Conservation (phyloP, 768 basidiomycete genomes). For the Kwoniella shandongensis region DNA sequence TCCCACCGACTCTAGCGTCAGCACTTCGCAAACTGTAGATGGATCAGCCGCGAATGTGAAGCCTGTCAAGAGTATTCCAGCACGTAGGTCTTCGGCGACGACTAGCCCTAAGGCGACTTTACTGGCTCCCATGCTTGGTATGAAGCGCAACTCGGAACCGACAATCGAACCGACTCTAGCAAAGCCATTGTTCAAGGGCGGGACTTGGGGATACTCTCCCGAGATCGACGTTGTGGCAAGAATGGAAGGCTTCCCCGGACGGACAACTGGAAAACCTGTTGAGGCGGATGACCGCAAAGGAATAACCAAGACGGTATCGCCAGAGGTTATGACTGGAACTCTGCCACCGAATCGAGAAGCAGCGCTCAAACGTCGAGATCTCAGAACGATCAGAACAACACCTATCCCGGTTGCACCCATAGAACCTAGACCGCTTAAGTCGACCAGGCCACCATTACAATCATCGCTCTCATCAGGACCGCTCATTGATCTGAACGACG, state of each 20-base stretch:
- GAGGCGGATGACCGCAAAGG: neutral
- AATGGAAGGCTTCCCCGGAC: neutral
- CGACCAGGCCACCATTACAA: neutral
- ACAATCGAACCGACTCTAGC: neutral
- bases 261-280: neutral
- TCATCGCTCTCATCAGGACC: slow-evolving; percentile 18
- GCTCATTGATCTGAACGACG: slow-evolving; percentile 26
- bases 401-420: neutral
- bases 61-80: neutral
- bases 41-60: no score
- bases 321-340: neutral
- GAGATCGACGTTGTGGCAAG: neutral
- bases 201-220: neutral
- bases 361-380: slow-evolving; percentile 36
- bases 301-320: no score
- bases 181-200: slow-evolving; percentile 1
- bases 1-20: no score
- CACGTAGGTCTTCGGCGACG: neutral
- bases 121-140: no score
- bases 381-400: slow-evolving; percentile 3
- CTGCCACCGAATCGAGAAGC: slow-evolving; percentile 42
- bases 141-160: neutral
- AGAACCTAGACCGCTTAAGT: neutral
- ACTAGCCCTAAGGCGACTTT: neutral
- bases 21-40: no score